Percentiles rank a stretch among this genome's conserved stretches.
These are phyloP conservation scores for Tetrahymena borealis DNA, from an alignment of 73 alveolate genomes.

Conservation along the genomic window DNA sequence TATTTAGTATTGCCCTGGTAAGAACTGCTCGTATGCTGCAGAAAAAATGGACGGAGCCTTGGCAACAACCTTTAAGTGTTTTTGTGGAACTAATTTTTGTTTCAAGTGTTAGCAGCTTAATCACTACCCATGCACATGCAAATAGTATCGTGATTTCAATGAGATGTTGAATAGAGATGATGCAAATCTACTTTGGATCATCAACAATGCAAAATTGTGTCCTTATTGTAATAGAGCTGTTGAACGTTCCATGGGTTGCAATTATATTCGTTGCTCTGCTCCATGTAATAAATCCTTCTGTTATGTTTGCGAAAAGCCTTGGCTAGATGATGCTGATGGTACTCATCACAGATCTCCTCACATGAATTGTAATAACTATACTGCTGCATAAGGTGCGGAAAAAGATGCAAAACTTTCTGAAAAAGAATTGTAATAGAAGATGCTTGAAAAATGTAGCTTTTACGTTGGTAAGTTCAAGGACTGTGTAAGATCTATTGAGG, in stretches of 20 bases:
- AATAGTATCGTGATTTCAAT: constrained; percentile 30
- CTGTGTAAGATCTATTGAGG: neutral
- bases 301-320: constrained; percentile 60
- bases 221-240: constrained; percentile 60
- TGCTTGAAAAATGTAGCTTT: neutral
- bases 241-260: constrained; percentile 60
- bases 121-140: constrained; percentile 63
- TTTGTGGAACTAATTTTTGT: constrained; percentile 47
- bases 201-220: constrained; percentile 54
- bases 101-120: constrained; percentile 48
- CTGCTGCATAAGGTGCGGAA: neutral
- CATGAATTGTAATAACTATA: neutral
- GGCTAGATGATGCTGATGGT: constrained; percentile 20
- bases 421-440: neutral
- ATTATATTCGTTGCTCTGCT: constrained; percentile 53
- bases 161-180: constrained; percentile 41
- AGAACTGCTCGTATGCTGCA: neutral
- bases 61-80: constrained; percentile 30
- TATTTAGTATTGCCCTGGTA: neutral
- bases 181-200: constrained; percentile 46
- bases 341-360: neutral
- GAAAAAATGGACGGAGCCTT: neutral
- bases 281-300: constrained; percentile 72
- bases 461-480: neutral
- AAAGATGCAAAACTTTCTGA: neutral